Percentiles rank a stretch among this genome's conserved stretches.
Evolutionary conservation across 805 yeast species (phyloP).

Genomic region (Maudiozyma pseudohumilis): DNA sequence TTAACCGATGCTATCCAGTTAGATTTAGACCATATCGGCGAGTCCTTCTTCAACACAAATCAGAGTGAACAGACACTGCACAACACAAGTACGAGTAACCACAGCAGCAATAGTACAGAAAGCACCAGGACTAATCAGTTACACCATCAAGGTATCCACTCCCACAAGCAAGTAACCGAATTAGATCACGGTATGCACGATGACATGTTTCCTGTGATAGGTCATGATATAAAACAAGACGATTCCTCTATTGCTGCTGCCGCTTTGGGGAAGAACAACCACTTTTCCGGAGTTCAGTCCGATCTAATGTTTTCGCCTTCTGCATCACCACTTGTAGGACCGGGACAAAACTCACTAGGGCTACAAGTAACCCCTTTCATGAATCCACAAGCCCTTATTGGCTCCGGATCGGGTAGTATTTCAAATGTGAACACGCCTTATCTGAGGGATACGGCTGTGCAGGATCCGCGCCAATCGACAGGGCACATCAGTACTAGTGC

Average conservation of each 20-base stretch:
- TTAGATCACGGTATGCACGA: not conserved
- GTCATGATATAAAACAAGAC: not conserved
- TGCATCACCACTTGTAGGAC: slow-evolving; percentile 9
- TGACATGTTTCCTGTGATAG: not conserved
- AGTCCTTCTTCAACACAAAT: slow-evolving; percentile 2
- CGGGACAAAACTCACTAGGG: slow-evolving; percentile 3
- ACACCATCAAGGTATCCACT: too few relatives aligned
- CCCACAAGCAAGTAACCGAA: not conserved
- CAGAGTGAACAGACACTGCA: not conserved
- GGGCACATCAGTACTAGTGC: not conserved
- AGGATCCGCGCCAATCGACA: too few relatives aligned
- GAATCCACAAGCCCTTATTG: slow-evolving; percentile 6
- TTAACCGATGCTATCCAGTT: slow-evolving; percentile 7
- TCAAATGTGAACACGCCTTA: slow-evolving; percentile 5
- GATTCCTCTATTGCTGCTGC: not conserved
- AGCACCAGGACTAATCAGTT: too few relatives aligned
- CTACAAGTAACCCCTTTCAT: slow-evolving; percentile 10
- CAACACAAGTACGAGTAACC: not conserved
- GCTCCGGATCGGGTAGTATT: not conserved
- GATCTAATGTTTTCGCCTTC: slow-evolving; percentile 8
- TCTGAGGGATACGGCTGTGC: not conserved
- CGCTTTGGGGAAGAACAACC: not conserved
- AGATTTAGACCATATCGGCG: slow-evolving; percentile 8
- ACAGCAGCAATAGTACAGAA: not conserved
- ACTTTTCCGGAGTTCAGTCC: not conserved